Conservation (phyloP, 441 rosid genomes). For the Jatropha podagrica region DNA sequence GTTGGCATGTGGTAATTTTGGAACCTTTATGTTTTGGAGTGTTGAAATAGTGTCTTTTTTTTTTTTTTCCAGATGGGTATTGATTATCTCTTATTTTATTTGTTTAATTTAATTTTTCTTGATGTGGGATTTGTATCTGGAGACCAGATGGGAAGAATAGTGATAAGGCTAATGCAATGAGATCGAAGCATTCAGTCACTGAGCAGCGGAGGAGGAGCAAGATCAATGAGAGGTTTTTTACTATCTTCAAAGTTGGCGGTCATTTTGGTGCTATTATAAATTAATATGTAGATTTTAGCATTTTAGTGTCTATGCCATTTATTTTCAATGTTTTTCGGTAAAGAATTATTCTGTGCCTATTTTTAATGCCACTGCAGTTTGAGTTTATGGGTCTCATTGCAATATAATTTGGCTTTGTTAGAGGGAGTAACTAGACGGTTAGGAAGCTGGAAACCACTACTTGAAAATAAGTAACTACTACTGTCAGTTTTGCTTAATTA, state of each 20-base stretch:
- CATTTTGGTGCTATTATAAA: not conserved
- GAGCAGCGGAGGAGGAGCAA: slow-evolving; percentile 97
- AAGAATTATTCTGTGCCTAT: not conserved
- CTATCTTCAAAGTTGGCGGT: slow-evolving; percentile 1
- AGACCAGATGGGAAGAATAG: slow-evolving; percentile 60
- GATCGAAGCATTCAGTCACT: slow-evolving; percentile 98
- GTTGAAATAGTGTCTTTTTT: not conserved
- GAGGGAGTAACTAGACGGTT: not conserved
- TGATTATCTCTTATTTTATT: slow-evolving; percentile 11
- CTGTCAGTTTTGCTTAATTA: not conserved
- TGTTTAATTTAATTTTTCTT: slow-evolving; percentile 11
- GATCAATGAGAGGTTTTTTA: slow-evolving; percentile 81
- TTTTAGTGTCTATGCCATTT: not conserved
- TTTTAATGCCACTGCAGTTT: not conserved
- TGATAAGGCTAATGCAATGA: slow-evolving; percentile 66
- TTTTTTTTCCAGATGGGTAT: slow-evolving; percentile 15
- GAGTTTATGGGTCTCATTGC: not conserved
- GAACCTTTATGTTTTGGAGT: slow-evolving; percentile 7
- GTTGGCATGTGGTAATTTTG: slow-evolving; percentile 15
- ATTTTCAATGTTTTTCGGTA: not conserved
- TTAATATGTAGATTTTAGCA: not conserved
- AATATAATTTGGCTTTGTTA: not conserved
- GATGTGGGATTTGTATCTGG: slow-evolving; percentile 24
- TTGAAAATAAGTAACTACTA: not conserved
- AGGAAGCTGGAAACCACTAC: not conserved